Evolutionary conservation across 73 alveolate species (phyloP), one percentile per base, ranked within the genome.

Genomic region (Breviolum minutum): DNA sequence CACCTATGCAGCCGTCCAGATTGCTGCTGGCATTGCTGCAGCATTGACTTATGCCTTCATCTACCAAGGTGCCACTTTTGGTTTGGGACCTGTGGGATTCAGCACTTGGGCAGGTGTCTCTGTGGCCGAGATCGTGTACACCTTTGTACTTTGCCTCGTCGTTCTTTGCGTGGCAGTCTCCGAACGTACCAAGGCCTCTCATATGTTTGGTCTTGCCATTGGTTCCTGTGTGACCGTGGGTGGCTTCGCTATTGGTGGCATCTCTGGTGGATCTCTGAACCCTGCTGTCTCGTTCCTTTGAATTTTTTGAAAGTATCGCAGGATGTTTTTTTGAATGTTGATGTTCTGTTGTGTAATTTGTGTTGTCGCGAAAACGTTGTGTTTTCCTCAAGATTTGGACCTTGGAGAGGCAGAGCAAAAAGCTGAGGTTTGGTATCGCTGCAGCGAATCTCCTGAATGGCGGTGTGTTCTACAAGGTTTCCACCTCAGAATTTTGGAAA

Each of bases 151-250:
- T 8, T 30, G 63, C 96, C 71, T 30, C 54, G 96, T 90, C 61
- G 96, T 90, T 30, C 96, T 90, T 7, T 90, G 87, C 40, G 96
- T 90, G 62, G 96, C 96, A 10, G 83, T 87, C 48, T 70, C 96
- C 8, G 71, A 70, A 62, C 63, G 71, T 19, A 90, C 96, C 27
- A 69, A 69, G 77, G 76, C 73, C 16, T 90, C 96, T 29, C 73
- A 90, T 74, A 60, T 70, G 87, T 90, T 90, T 29, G 96, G 96
- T 14, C 73, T 90, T 73, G 96, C 96, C 87, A 90, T 90, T 73
- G 96, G 96, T 71, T 70, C 87, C 77, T 90, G 96, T 63, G 96
- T 90, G 73, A 90, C 96, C 17, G 96, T 73, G 13, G 96, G 96
- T 19, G 96, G 96, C 63, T 69, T 90, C 74, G 96, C 96, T 30